Evolutionary conservation across 1,284 basidiomycete genomes (phyloP).

Genomic region (Phellopilus nigrolimitatus): DNA sequence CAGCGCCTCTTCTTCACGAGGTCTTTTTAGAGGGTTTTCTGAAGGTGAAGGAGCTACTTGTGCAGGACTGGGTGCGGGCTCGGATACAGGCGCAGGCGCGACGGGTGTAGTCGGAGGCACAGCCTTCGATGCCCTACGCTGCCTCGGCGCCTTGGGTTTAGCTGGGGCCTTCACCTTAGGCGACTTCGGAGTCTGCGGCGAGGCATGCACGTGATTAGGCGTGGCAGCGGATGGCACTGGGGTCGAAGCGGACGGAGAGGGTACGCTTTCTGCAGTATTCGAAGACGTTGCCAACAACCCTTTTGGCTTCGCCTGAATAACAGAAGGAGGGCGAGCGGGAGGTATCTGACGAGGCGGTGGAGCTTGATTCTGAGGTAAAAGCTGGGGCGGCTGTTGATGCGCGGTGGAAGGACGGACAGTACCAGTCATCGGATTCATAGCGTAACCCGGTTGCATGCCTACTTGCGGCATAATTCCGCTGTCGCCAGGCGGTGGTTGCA

Average conservation of each 20-base stretch:
- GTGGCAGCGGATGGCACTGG: conserved; percentile 36
- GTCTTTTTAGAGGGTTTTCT: conserved; percentile 44
- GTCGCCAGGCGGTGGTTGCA: too few relatives aligned
- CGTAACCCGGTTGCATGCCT: too few relatives aligned
- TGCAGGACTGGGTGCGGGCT: conserved; percentile 29
- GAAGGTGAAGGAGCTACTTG: conserved; percentile 25
- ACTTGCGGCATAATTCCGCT: too few relatives aligned
- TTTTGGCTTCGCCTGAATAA: conserved; percentile 4
- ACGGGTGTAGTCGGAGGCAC: conserved; percentile 30
- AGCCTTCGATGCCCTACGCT: conserved; percentile 34
- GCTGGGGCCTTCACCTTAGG: conserved; percentile 36
- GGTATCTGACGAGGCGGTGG: conserved; percentile 5
- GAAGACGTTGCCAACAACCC: neutral
- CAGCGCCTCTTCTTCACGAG: conserved; percentile 51
- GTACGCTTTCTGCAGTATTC: neutral
- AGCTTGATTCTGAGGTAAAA: conserved; percentile 8
- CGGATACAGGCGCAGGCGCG: conserved; percentile 30
- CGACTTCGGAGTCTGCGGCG: conserved; percentile 34
- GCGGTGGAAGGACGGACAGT: conserved; percentile 15
- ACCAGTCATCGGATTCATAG: neutral
- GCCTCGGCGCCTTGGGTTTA: conserved; percentile 33
- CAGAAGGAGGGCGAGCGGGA: conserved; percentile 14
- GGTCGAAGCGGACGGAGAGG: conserved; percentile 20
- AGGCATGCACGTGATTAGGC: conserved; percentile 26
- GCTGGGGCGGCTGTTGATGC: conserved; percentile 8